Percentiles rank a stretch among this genome's conserved stretches.
Conservation (phyloP, 331 rosid genomes). For the Stylosanthes scabra region DNA sequence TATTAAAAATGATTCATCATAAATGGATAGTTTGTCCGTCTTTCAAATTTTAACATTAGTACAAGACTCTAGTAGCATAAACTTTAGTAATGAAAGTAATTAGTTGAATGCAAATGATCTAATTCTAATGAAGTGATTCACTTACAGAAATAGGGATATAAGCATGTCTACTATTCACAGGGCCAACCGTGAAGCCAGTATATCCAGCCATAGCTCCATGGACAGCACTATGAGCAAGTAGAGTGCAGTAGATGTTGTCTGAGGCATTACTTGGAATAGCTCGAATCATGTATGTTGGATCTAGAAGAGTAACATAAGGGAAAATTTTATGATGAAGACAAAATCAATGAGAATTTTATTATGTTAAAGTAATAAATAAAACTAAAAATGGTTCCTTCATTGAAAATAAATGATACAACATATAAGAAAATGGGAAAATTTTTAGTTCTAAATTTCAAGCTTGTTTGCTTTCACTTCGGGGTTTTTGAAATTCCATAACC, state of each 20-base stretch:
- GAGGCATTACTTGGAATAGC: constrained; percentile 98
- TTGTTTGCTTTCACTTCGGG: neutral
- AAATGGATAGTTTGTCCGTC: too few species aligned
- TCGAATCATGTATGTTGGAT: constrained; percentile 99
- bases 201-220: constrained; percentile 99
- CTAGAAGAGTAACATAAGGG: constrained; percentile 48
- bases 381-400: neutral
- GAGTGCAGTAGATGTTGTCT: constrained; percentile 93
- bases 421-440: neutral
- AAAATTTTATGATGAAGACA: neutral
- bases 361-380: constrained; percentile 7
- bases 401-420: neutral
- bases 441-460: neutral
- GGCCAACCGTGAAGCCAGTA: constrained; percentile 90
- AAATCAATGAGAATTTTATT: neutral
- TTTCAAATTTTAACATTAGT: too few species aligned
- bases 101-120: constrained; percentile 13
- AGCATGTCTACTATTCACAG: constrained; percentile 86
- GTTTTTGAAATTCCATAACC: neutral
- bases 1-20: too few species aligned
- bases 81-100: neutral
- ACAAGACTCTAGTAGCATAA: neutral
- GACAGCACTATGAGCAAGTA: constrained; percentile 95
- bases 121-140: constrained; percentile 36
- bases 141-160: constrained; percentile 95